These are phyloP conservation scores for Heimioporus retisporus DNA, from an alignment of 1,284 basidiomycete species.

Conservation along the genomic window DNA sequence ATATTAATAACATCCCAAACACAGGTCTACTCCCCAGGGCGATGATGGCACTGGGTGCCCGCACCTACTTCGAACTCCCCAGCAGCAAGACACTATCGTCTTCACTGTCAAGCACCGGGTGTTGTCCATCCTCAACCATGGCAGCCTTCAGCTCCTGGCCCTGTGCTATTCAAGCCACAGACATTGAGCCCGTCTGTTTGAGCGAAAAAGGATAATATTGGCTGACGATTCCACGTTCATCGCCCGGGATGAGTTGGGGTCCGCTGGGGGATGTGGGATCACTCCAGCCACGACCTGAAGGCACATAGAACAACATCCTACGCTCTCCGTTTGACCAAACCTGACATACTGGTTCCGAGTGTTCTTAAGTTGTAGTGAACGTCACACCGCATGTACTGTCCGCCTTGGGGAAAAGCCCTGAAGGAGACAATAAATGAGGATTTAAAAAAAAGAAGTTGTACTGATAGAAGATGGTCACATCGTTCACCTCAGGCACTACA, in stretches of 20 bases:
- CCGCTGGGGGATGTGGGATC: conserved; percentile 62
- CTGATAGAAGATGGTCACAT: conserved; percentile 58
- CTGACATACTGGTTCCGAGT: conserved; percentile 63
- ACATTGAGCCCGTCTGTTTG: too few species aligned
- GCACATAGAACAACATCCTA: background rate
- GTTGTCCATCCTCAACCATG: background rate
- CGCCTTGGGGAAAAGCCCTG: too few species aligned
- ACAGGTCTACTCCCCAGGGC: background rate
- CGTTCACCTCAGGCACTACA: conserved; percentile 39
- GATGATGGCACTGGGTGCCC: background rate
- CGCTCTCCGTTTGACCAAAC: conserved; percentile 59
- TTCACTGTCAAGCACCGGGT: background rate
- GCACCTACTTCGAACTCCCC: background rate
- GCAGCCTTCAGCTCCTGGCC: background rate
- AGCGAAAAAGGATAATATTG: conserved; percentile 19
- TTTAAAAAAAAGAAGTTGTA: conserved; percentile 46
- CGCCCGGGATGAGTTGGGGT: conserved; percentile 61
- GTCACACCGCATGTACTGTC: too few species aligned
- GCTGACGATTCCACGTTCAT: conserved; percentile 55
- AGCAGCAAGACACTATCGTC: background rate
- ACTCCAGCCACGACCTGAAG: background rate
- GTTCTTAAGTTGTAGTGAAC: conserved; percentile 29
- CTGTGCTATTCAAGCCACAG: conserved; percentile 9
- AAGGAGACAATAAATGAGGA: too few species aligned
- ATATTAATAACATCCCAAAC: conserved; percentile 16